Base-by-base conservation (phyloP, 768 basidiomycete species). In the Asterophora parasitica region DNA sequence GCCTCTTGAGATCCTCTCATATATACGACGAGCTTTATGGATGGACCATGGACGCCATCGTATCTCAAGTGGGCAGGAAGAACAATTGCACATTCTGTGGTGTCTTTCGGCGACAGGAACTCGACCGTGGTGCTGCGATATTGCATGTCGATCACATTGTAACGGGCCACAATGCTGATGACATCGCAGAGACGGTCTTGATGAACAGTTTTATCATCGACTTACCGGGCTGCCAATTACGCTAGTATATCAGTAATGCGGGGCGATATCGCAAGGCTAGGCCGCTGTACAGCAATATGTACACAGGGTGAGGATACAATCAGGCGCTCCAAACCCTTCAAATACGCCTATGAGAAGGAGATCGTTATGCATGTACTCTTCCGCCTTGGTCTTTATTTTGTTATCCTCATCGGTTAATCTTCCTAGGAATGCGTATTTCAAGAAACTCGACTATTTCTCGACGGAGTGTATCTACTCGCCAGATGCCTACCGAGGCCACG, bases 81-180 rank as follows among this genome's bases (percentile, higher is more conserved):
- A 97, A 96, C 58, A 99, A 98, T 59, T 99, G 96, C 66, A 99
- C 96, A 0, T 99, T 97, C 68, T 99, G 96, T 59, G 96, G 96
- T 15, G 96, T 99, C 2, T 99, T 99, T 62, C 76, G 96, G 47
- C 77, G 96, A 37, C 96, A 98, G 63, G 96, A 96, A 0, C 78
- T 99, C 19, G 96, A 99, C 69, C 78, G 95, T 50, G 96, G 96
- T 1, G 96, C 95, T 3, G 80, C 87, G 3, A 79, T 84, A 63
- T 71, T 99, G 27, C 76, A 81, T 28, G 94, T 98, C 11, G 92
- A 97, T 54, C 96, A 99, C 61, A 96, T 99, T 49, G 93, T 99
- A 6, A 99, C 96, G 0, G 96, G 96, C 1, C 96, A 99, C 65
- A 99, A 99, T 61, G 96, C 96, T 36, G 96, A 99, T 61, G 96